phyloP scores from a whole-genome alignment of 108 stramenopile genomes.

The Nitzschia sp. region DNA sequence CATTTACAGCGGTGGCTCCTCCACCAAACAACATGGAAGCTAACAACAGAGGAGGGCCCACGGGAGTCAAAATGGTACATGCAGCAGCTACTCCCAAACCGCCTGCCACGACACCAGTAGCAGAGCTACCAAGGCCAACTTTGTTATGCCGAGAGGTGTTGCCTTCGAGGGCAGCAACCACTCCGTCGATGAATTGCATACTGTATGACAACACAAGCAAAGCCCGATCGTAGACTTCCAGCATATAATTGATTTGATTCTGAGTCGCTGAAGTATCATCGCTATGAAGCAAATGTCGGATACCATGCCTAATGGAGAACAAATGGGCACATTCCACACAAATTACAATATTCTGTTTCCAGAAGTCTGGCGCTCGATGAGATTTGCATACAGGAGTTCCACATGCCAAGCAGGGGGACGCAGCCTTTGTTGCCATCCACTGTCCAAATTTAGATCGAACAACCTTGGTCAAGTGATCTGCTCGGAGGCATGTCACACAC shows the following conservation, averaged over 20 bases:
- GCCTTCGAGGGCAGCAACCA: constrained; percentile 42
- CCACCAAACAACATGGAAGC: constrained; percentile 72
- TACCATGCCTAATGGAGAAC: constrained; percentile 55
- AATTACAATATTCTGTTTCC: constrained; percentile 46
- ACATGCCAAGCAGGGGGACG: constrained; percentile 40
- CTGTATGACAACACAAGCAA: constrained; percentile 53
- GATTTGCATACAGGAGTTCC: constrained; percentile 28
- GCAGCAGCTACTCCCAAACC: constrained; percentile 64
- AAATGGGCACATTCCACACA: constrained; percentile 54
- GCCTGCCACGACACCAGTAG: constrained; percentile 61
- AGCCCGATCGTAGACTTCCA: constrained; percentile 73
- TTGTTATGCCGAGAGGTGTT: constrained; percentile 49
- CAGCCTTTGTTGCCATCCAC: constrained; percentile 17
- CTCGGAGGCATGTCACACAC: constrained; percentile 10
- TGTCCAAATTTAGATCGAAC: constrained; percentile 22
- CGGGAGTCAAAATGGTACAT: constrained; percentile 62
- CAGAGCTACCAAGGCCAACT: constrained; percentile 49
- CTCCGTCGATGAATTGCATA: constrained; percentile 51
- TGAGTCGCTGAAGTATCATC: constrained; percentile 20
- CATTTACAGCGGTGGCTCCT: constrained; percentile 56
- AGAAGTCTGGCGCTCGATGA: constrained; percentile 47
- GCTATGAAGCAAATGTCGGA: constrained; percentile 38
- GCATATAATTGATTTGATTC: constrained; percentile 47
- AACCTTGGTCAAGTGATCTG: constrained; percentile 4
- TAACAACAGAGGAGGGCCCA: constrained; percentile 65